phyloP scores from a whole-genome alignment of 192 early-diverging fungal genomes.

The Funneliformis mosseae region DNA sequence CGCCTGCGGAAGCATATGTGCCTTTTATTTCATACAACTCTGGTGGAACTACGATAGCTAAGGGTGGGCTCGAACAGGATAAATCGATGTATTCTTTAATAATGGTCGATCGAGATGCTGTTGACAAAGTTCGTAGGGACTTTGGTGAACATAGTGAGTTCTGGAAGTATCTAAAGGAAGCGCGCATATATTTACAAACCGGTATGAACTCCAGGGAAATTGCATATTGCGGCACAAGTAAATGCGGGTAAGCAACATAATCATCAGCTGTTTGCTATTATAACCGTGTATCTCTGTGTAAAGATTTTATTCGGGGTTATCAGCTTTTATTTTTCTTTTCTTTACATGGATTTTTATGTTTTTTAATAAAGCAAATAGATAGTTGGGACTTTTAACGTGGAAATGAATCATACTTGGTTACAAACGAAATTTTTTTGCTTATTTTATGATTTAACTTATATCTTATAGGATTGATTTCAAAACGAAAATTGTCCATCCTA shows the following conservation, averaged over 20 bases:
- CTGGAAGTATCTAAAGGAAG: slow-evolving; percentile 54
- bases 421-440: background rate
- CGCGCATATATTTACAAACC: slow-evolving; percentile 50
- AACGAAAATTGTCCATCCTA: slow-evolving; percentile 60
- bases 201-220: slow-evolving; percentile 43
- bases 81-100: slow-evolving; percentile 53
- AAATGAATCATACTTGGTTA: background rate
- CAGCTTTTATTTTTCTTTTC: too few relatives aligned
- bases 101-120: slow-evolving; percentile 56
- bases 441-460: background rate
- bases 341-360: background rate
- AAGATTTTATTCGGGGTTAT: background rate
- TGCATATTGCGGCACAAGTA: slow-evolving; percentile 54
- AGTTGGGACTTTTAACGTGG: background rate
- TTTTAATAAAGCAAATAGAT: background rate
- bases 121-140: slow-evolving; percentile 43
- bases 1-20: slow-evolving; percentile 57
- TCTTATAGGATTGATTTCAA: slow-evolving; percentile 39
- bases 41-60: background rate
- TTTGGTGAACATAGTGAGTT: slow-evolving; percentile 38
- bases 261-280: background rate
- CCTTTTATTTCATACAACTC: slow-evolving; percentile 33
- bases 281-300: background rate
- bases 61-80: background rate
- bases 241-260: slow-evolving; percentile 48